phyloP scores from a whole-genome alignment of 164 flowering plant genomes.

The Berberis vulgaris region DNA sequence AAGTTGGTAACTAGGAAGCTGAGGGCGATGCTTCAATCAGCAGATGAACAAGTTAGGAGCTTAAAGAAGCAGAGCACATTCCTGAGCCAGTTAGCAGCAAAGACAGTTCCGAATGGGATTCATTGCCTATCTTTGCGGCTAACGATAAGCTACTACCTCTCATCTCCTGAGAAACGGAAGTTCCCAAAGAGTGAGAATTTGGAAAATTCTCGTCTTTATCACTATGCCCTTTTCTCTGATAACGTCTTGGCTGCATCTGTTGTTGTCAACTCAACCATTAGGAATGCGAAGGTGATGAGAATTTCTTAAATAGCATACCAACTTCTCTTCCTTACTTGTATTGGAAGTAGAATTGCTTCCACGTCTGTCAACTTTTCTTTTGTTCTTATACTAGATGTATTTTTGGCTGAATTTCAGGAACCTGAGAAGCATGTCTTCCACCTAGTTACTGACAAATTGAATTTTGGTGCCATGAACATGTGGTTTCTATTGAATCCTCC shows the following conservation, averaged over 20 bases:
- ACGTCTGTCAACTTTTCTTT: background rate
- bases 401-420: conserved; percentile 53
- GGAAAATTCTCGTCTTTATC: conserved; percentile 80
- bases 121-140: conserved; percentile 95
- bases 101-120: conserved; percentile 92
- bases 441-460: conserved; percentile 89
- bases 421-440: conserved; percentile 96
- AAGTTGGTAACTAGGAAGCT: conserved; percentile 81
- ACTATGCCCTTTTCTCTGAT: conserved; percentile 96
- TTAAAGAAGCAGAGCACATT: conserved; percentile 98
- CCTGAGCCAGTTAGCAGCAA: conserved; percentile 93
- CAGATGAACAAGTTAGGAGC: conserved; percentile 93
- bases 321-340: too few species aligned
- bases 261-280: conserved; percentile 88
- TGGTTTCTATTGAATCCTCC: conserved; percentile 98
- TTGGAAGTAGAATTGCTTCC: too few species aligned
- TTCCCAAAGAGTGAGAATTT: conserved; percentile 86
- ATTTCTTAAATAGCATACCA: background rate
- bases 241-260: conserved; percentile 98
- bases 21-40: conserved; percentile 97
- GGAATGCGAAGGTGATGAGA: conserved; percentile 78
- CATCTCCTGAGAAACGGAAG: conserved; percentile 74
- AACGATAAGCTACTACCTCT: conserved; percentile 87
- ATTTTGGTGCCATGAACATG: conserved; percentile 99
- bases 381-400: background rate